Evolutionary conservation across 768 basidiomycete genomes (phyloP).

Genomic region (Gloeopeniophorella convolvens): DNA sequence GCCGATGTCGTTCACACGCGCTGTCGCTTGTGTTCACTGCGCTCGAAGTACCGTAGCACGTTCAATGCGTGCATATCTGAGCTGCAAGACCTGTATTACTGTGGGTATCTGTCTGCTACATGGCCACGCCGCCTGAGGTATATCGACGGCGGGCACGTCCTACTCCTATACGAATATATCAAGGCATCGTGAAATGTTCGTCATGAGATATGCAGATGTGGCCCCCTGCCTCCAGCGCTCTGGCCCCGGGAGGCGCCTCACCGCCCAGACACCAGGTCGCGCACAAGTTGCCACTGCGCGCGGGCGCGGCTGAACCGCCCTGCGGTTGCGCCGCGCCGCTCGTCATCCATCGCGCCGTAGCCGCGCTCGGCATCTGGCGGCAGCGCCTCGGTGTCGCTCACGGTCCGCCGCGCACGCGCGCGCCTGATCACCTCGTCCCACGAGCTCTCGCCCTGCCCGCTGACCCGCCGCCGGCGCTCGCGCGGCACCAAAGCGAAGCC

Average conservation of each 20-base stretch:
- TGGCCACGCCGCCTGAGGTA: too few species aligned
- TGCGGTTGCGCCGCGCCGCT: neutral
- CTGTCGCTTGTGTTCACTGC: too few species aligned
- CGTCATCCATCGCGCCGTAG: neutral
- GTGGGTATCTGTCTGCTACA: too few species aligned
- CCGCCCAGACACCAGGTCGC: neutral
- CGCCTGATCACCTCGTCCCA: conserved; percentile 10
- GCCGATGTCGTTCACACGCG: too few species aligned
- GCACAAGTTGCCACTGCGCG: conserved; percentile 6
- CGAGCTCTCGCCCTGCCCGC: conserved; percentile 24
- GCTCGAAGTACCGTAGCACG: too few species aligned
- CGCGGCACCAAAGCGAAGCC: conserved; percentile 66
- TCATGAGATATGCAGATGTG: conserved; percentile 6
- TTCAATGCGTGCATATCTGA: too few species aligned
- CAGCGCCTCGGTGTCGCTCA: conserved; percentile 1
- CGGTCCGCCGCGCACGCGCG: conserved; percentile 9
- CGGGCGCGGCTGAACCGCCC: neutral
- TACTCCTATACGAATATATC: too few species aligned
- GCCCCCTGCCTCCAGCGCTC: too few species aligned
- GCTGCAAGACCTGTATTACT: too few species aligned
- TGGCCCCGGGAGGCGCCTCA: neutral
- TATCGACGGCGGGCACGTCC: too few species aligned
- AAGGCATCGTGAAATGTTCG: conserved; percentile 6
- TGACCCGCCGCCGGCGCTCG: conserved; percentile 41
- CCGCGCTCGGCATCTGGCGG: neutral